Evolutionary conservation across 1,284 basidiomycete species (phyloP), one percentile per base, ranked within the genome.

Genomic region (Ceratobasidium sp.): DNA sequence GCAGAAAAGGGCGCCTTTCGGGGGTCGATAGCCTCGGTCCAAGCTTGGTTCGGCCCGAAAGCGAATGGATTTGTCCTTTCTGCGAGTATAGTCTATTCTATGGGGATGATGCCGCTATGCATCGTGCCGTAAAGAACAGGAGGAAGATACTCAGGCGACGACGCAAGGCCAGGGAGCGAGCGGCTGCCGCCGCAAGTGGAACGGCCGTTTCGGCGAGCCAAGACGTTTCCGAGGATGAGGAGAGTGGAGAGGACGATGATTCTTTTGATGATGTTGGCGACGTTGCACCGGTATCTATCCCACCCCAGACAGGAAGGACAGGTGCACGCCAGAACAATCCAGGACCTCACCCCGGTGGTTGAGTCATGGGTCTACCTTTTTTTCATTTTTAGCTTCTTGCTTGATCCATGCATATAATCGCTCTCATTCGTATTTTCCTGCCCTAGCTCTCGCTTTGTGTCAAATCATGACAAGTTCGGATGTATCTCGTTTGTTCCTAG

Each of bases 31-130:
- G 31, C 37, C 28, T 53, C n/a, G 45, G 68, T 17, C 35, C 68
- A 17, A 73, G 1, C 64, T 26, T 67, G 35, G 64, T 78, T 20
- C 77, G 56, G 8, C 90, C 92, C 8, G 87, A 86, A 69, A 94
- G 94, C 42, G 95, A 96, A 82, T 96, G 94, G 91, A 92, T 96
- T 79, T 97, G 95, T 82, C 89, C 91, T 79, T 92, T 92, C 81
- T 97, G 95, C 86, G 94, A 96, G 84, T 94, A 94, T 82, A 87
- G 90, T 79, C 83, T 97, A 76, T 95, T 95, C 82, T 97, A 93
- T 82, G 92, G 93, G 11, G 92, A 92, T 77, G 90, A 91, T 33
- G 79, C 82, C 67, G 88, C 88, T 77, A 91, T 90, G 82, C 85
- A 88, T 78, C 86, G 88, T 42, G 92, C 92, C 47, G 86, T 96